These are phyloP conservation scores for Russula ochroleuca DNA, from an alignment of 768 basidiomycete species.

Conservation along the genomic window DNA sequence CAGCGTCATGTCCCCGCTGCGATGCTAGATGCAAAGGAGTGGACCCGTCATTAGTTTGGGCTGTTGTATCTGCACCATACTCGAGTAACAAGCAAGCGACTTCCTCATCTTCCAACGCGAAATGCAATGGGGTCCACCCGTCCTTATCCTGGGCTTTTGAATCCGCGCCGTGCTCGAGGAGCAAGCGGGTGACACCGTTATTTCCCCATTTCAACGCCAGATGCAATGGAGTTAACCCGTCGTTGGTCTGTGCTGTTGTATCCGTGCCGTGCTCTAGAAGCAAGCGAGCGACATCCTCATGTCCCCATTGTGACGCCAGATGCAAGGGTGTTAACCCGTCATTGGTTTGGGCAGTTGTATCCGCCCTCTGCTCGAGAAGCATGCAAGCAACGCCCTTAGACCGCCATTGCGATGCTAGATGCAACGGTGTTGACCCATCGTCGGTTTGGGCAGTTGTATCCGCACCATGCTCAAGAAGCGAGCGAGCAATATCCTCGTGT, in stretches of 20 bases:
- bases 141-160: no score
- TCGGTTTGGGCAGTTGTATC: no score
- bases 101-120: no score
- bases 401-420: background rate
- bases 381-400: background rate
- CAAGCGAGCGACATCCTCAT: background rate
- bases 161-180: no score
- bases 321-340: background rate
- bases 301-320: background rate
- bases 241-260: background rate
- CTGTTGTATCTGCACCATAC: background rate
- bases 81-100: background rate
- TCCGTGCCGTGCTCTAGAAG: background rate
- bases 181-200: no score
- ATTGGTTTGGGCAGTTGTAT: background rate
- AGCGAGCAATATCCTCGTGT: no score
- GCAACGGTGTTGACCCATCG: background rate
- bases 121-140: no score
- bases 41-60: no score
- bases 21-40: no score
- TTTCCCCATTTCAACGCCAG: no score
- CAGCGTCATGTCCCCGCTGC: no score
- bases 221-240: background rate
- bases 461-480: no score
- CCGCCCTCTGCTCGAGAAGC: background rate